Evolutionary conservation across 306 rosid genomes (phyloP).

Genomic region (Inga laurina): DNA sequence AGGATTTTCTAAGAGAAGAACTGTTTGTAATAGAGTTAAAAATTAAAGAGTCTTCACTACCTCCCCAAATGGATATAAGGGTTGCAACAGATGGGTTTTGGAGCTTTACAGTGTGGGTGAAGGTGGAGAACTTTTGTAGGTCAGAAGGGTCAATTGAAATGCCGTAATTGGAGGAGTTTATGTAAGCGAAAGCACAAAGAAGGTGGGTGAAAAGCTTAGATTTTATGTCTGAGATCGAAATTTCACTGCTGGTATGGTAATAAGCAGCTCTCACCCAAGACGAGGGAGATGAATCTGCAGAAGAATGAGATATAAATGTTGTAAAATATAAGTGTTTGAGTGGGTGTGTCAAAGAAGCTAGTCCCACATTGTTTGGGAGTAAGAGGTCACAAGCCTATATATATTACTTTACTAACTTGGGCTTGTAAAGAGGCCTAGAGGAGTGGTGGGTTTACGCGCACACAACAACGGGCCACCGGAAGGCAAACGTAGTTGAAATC

Average conservation of each 20-base stretch:
- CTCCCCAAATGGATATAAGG: constrained; percentile 37
- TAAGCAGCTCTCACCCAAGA: constrained; percentile 32
- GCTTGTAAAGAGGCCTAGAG: too few relatives aligned
- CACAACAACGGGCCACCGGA: too few relatives aligned
- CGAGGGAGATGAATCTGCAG: constrained; percentile 7
- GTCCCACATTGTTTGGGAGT: too few relatives aligned
- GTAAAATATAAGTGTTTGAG: too few relatives aligned
- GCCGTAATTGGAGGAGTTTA: constrained; percentile 22
- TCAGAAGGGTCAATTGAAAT: constrained; percentile 9
- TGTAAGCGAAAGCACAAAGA: constrained; percentile 21
- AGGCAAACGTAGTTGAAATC: too few relatives aligned
- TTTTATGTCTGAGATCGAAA: constrained; percentile 9
- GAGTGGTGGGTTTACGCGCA: too few relatives aligned
- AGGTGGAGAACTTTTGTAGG: constrained; percentile 15
- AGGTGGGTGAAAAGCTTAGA: constrained; percentile 41
- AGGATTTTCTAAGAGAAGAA: constrained; percentile 22
- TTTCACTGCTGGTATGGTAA: neutral
- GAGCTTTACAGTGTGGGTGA: constrained; percentile 30
- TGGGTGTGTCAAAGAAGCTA: too few relatives aligned
- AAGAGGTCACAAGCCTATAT: too few relatives aligned
- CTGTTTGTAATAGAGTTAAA: constrained; percentile 27
- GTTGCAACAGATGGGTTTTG: constrained; percentile 33
- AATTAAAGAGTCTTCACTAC: neutral
- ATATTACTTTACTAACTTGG: too few relatives aligned
- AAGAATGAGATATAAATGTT: constrained; percentile 6